These are phyloP conservation scores for Pisolithus microcarpus DNA, from an alignment of 768 basidiomycete species.

Conservation along the genomic window DNA sequence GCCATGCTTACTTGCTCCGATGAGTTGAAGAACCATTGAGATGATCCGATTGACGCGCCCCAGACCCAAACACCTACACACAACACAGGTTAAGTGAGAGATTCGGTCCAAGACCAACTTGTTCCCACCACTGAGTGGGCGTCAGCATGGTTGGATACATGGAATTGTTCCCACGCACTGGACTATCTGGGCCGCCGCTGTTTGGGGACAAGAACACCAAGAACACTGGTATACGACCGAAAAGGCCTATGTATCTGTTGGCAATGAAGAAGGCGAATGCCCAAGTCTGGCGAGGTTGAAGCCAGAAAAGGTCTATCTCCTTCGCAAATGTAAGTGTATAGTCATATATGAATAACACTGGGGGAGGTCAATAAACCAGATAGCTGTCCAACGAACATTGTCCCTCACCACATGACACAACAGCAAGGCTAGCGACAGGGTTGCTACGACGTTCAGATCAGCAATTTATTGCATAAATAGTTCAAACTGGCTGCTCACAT, in stretches of 20 bases:
- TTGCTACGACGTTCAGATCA: constrained; percentile 27
- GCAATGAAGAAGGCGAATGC: constrained; percentile 33
- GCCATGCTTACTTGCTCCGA: too few relatives aligned
- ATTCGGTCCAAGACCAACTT: constrained; percentile 1
- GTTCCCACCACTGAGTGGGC: too few relatives aligned
- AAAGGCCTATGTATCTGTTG: constrained; percentile 23
- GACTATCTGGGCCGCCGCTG: neutral
- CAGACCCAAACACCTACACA: neutral
- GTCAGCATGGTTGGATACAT: too few relatives aligned
- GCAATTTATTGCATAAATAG: constrained; percentile 22
- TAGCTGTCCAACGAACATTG: too few relatives aligned
- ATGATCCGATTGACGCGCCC: too few relatives aligned
- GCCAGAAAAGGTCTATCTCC: constrained; percentile 41
- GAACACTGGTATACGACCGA: too few relatives aligned
- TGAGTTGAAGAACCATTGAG: too few relatives aligned
- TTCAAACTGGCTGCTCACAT: constrained; percentile 1
- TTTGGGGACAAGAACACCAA: too few relatives aligned
- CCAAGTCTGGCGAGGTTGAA: constrained; percentile 23
- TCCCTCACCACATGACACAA: neutral
- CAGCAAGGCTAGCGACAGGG: too few relatives aligned
- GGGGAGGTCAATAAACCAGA: too few relatives aligned
- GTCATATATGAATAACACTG: constrained; percentile 33
- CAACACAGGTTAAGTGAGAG: too few relatives aligned
- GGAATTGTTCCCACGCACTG: too few relatives aligned
- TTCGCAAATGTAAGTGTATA: constrained; percentile 34